Conservation (phyloP, 2,329 filamentous ascomycete genomes). For the Basipetospora chlamydospora region DNA sequence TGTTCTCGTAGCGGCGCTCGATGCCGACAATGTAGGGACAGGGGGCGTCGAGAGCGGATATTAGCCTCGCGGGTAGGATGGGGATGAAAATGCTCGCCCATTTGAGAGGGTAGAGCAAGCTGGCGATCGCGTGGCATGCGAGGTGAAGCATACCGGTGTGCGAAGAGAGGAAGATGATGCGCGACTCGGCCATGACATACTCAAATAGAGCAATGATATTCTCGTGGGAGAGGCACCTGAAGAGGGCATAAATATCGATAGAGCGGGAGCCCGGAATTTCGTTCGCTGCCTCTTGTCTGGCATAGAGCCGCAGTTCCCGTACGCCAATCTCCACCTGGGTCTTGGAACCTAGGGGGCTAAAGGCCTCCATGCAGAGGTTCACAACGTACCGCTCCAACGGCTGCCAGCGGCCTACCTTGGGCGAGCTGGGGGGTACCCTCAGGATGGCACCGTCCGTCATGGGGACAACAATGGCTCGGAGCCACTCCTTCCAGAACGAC, state of each 20-base stretch:
- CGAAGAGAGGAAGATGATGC: conserved; percentile 90
- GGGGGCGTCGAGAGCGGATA: conserved; percentile 84
- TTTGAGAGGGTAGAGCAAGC: conserved; percentile 75
- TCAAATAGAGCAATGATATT: conserved; percentile 91
- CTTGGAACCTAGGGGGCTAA: conserved; percentile 81
- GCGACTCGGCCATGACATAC: conserved; percentile 81
- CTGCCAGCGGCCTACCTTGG: conserved; percentile 86
- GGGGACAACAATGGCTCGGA: conserved; percentile 82
- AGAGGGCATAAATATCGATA: conserved; percentile 84
- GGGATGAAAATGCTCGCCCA: conserved; percentile 95
- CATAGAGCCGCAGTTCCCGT: conserved; percentile 79
- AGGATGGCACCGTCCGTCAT: conserved; percentile 83
- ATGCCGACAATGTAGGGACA: conserved; percentile 97
- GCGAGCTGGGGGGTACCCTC: conserved; percentile 75
- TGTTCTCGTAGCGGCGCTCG: conserved; percentile 75
- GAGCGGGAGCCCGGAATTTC: conserved; percentile 86
- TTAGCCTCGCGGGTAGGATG: conserved; percentile 69
- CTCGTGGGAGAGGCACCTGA: conserved; percentile 75
- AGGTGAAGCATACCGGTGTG: conserved; percentile 94
- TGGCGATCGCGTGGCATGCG: conserved; percentile 73
- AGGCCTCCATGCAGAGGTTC: conserved; percentile 89
- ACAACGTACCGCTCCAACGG: conserved; percentile 92
- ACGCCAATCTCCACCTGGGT: conserved; percentile 90
- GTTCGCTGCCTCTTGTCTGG: conserved; percentile 81
- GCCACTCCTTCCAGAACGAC: conserved; percentile 97